Evolutionary conservation across 2,329 filamentous ascomycete species (phyloP), one percentile per base, ranked within the genome.

Genomic region (Zalaria sp.): DNA sequence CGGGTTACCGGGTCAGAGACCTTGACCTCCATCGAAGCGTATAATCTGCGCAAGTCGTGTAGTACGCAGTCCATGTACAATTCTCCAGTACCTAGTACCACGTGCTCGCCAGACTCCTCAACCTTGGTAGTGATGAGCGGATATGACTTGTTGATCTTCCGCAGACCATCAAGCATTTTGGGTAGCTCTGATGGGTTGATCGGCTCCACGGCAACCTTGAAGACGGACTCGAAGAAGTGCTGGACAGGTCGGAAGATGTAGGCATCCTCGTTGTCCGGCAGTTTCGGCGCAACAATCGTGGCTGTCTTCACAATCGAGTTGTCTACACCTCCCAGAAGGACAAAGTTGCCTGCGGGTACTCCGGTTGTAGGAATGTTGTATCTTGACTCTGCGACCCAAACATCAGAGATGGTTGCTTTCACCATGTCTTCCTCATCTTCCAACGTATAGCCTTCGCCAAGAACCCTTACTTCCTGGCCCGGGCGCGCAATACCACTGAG

Each of bases 41-140:
- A 98, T n/a, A 96, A 64, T 34, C 80, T 77, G 41, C 91, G 82
- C 37, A 98, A 72, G 57, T 98, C 91, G 60, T 98, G 91, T 37
- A 98, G 72, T 3, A 98, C 89, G 55, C 91, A 98, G 60, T 98
- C 91, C 88, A 98, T 96, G 67, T 98, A 98, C n/a, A 98, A 71
- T 61, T 98, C 91, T 46, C 91, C 91, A 0, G 91, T 98, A 25
- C 91, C 91, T 4, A 98, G 75, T 37, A 98, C 73, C 49, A 98
- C 81, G 57, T 98, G 91, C 62, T 98, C 91, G 39, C 91, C 91
- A 1, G 87, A 95, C 63, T 98, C 91, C 60, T 98, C 91, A 3
- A 98, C 91, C 61, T 96, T 96, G 4, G 91, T 98, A 8, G 83
- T 85, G 52, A 96, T 84, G 26, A 98, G 73, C 27, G 91, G 91